Evolutionary conservation across 2,329 filamentous ascomycete species (phyloP).

Genomic region (Aspergillus floridensis): DNA sequence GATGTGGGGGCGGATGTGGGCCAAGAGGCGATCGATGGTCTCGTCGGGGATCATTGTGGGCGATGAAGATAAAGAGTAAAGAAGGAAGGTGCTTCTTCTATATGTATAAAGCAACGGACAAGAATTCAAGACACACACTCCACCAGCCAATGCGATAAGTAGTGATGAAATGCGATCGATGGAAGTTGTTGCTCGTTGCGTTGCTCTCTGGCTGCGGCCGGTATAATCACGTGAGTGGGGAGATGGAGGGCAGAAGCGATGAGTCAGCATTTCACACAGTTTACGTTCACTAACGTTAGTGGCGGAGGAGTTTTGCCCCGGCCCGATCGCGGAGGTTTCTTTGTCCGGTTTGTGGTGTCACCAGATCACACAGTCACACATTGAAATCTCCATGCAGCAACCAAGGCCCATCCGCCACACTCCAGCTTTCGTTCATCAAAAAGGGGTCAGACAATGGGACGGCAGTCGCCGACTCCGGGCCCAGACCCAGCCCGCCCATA

Average conservation of each 20-base stretch:
- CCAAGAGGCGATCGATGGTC: background rate
- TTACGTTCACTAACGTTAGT: no score
- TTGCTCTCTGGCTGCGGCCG: background rate
- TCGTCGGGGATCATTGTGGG: background rate
- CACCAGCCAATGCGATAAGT: no score
- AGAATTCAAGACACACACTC: no score
- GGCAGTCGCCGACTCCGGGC: background rate
- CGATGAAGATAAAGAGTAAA: background rate
- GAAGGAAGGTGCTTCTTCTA: background rate
- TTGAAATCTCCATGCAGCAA: conserved; percentile 27
- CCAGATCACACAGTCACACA: background rate
- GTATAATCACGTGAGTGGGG: background rate
- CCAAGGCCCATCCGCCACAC: conserved; percentile 35
- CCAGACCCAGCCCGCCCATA: background rate
- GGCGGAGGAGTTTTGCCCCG: background rate
- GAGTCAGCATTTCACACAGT: background rate
- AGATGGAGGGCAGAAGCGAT: background rate
- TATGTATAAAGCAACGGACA: no score
- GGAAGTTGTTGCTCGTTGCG: no score
- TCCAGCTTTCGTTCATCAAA: conserved; percentile 25
- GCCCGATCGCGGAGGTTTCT: background rate
- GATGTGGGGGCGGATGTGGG: background rate
- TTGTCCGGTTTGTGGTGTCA: background rate
- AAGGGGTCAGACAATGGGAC: conserved; percentile 12
- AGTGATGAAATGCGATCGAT: no score